Evolutionary conservation across 352 stramenopile species (phyloP).

Genomic region (Pythium biforme): DNA sequence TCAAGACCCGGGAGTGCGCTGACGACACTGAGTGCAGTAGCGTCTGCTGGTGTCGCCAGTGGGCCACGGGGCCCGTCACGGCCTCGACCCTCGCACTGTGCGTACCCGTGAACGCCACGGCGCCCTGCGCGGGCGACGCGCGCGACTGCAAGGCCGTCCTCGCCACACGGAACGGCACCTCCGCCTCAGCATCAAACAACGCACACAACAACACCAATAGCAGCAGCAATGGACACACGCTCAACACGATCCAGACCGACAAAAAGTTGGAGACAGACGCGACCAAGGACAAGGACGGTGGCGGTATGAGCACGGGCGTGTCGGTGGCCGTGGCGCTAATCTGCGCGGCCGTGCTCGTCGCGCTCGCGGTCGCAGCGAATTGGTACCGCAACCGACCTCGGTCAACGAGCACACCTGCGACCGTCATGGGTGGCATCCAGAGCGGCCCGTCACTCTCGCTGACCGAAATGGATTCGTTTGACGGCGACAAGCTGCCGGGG

Average conservation of each 20-base stretch:
- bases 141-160: slow-evolving; percentile 13
- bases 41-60: slow-evolving; percentile 24
- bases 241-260: slow-evolving; percentile 10
- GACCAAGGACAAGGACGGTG: slow-evolving; percentile 4
- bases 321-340: slow-evolving; percentile 39
- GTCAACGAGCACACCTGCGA: slow-evolving; percentile 30
- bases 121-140: slow-evolving; percentile 7
- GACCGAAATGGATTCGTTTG: slow-evolving; percentile 33
- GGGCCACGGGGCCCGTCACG: slow-evolving; percentile 9
- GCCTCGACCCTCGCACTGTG: slow-evolving; percentile 19
- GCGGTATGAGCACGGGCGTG: slow-evolving; percentile 28
- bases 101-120: slow-evolving; percentile 3
- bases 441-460: slow-evolving; percentile 18
- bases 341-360: slow-evolving; percentile 30
- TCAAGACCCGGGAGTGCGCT: slow-evolving; percentile 9
- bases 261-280: no score
- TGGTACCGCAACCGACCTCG: slow-evolving; percentile 51
- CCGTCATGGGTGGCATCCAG: slow-evolving; percentile 5
- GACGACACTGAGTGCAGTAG: slow-evolving; percentile 6
- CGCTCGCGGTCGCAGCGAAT: slow-evolving; percentile 42
- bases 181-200: background rate
- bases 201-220: background rate
- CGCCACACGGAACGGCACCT: slow-evolving; percentile 1
- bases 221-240: background rate
- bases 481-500: slow-evolving; percentile 28